Evolutionary conservation across 176 grass and related monocot species (phyloP).

Genomic region (Avena eriantha): DNA sequence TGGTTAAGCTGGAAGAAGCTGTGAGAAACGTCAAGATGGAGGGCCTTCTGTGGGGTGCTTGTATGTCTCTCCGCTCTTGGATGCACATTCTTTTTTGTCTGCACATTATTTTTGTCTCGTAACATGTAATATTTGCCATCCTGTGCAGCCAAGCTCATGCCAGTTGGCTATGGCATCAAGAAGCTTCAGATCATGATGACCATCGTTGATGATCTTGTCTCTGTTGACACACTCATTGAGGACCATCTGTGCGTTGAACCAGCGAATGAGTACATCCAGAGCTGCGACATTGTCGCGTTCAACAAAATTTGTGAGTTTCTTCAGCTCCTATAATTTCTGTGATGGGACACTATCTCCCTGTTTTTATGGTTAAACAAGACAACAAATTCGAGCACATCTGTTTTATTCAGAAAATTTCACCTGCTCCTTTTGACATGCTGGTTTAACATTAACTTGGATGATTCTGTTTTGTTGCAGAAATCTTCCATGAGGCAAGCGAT

Average conservation of each 20-base stretch:
- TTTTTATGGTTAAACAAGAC: not conserved
- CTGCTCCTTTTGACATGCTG: not conserved
- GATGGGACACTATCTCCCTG: no score
- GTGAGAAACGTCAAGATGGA: constrained; percentile 88
- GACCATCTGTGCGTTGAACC: constrained; percentile 61
- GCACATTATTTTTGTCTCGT: not conserved
- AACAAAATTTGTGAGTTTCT: constrained; percentile 91
- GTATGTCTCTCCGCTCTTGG: constrained; percentile 53
- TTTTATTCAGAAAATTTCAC: not conserved
- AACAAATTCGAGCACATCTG: not conserved
- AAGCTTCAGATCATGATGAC: constrained; percentile 99
- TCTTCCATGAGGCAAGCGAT: not conserved
- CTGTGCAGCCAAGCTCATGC: constrained; percentile 80
- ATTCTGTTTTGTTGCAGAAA: constrained; percentile 36
- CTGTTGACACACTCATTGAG: constrained; percentile 77
- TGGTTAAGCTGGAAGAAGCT: constrained; percentile 89
- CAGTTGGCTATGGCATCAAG: constrained; percentile 98
- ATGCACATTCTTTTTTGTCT: not conserved
- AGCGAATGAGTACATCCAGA: constrained; percentile 87
- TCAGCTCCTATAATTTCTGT: not conserved
- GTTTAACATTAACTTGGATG: not conserved
- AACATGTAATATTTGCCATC: not conserved
- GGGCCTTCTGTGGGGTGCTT: constrained; percentile 91
- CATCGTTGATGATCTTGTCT: constrained; percentile 92
- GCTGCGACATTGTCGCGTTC: constrained; percentile 96